Percentiles rank a stretch among this genome's conserved stretches.
Conservation (phyloP, 352 stramenopile species). For the Pythium periplocum region DNA sequence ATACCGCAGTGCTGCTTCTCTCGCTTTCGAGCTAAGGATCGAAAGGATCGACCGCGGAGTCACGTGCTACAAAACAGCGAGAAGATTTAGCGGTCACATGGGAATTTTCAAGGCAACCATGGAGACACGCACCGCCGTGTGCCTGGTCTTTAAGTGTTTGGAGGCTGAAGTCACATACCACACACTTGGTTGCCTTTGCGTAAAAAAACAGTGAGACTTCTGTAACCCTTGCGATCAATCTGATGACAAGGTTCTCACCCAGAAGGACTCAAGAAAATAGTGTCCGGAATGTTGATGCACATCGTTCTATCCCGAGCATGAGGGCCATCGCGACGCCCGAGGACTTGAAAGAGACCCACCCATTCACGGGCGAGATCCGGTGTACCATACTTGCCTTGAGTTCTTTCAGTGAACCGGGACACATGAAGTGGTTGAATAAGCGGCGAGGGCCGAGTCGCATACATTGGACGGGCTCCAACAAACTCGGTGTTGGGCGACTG, state of each 20-base stretch:
- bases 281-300: constrained; percentile 54
- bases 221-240: no score
- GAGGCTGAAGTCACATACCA: constrained; percentile 55
- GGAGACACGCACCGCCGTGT: constrained; percentile 24
- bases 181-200: constrained; percentile 40
- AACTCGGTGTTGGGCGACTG: no score
- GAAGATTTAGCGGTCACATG: neutral
- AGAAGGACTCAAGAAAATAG: constrained; percentile 48
- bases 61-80: constrained; percentile 24
- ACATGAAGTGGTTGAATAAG: constrained; percentile 42
- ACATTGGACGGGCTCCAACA: constrained; percentile 20
- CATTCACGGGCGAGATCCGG: constrained; percentile 52
- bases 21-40: no score
- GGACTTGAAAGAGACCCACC: constrained; percentile 47
- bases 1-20: neutral
- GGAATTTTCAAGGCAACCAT: neutral
- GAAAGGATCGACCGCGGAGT: constrained; percentile 32
- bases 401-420: constrained; percentile 34
- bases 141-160: constrained; percentile 30
- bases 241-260: constrained; percentile 19
- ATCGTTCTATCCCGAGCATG: constrained; percentile 16
- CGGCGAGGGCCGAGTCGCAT: constrained; percentile 38
- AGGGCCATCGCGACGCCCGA: constrained; percentile 9
- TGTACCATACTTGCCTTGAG: constrained; percentile 18
- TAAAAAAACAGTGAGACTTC: neutral